phyloP scores from a whole-genome alignment of 2,329 filamentous ascomycete species.

The Venturia asperata region DNA sequence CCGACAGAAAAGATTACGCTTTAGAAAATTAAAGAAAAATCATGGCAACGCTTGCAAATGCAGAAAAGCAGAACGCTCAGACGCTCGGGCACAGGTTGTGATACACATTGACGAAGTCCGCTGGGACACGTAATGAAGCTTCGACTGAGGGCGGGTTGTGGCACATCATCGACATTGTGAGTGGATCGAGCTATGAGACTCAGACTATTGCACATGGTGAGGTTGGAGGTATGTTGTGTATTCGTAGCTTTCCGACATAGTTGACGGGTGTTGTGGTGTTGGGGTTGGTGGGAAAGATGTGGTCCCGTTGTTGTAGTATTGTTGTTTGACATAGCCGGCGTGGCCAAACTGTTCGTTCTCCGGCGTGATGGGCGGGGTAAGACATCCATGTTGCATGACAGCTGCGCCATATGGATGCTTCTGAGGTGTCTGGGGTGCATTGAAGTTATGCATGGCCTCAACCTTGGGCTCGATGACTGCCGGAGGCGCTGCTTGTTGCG shows the following conservation, averaged over 20 bases:
- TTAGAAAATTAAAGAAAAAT: constrained; percentile 14
- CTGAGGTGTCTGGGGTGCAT: constrained; percentile 70
- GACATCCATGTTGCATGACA: constrained; percentile 63
- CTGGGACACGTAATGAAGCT: constrained; percentile 5
- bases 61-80: constrained; percentile 16
- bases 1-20: constrained; percentile 16
- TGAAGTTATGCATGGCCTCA: constrained; percentile 31
- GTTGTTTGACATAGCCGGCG: constrained; percentile 28
- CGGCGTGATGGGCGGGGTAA: constrained; percentile 80
- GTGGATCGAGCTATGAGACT: constrained; percentile 4
- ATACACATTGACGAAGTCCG: constrained; percentile 12
- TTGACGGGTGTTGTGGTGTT: constrained; percentile 30
- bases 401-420: constrained; percentile 61
- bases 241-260: constrained; percentile 30
- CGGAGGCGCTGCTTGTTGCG: constrained; percentile 47
- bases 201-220: constrained; percentile 30
- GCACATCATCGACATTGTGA: constrained; percentile 7
- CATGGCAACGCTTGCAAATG: constrained; percentile 18
- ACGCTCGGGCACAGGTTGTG: constrained; percentile 17
- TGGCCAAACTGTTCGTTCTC: constrained; percentile 44
- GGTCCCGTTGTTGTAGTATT: constrained; percentile 26
- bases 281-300: constrained; percentile 33
- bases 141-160: neutral
- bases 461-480: constrained; percentile 41
- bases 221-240: constrained; percentile 31